A percentile compares a stretch with the other conserved stretches of the same genome.
These are phyloP conservation scores for Aegilops speltoides DNA, from an alignment of 176 grass and related monocot genomes.

Conservation along the genomic window DNA sequence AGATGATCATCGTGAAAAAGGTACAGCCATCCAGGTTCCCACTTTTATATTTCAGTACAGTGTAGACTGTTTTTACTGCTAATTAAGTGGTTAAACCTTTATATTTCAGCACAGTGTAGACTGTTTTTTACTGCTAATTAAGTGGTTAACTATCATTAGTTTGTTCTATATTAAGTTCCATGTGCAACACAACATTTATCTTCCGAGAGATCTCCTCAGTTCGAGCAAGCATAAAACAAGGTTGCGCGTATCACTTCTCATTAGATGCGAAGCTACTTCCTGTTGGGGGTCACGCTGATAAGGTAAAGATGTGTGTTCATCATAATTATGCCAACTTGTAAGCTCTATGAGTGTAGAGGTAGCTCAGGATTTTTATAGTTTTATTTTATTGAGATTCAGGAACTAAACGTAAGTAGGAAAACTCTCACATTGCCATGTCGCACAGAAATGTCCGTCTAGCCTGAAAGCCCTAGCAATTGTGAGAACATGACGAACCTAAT, in stretches of 20 bases:
- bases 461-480: neutral
- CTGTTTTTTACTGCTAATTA: too few species aligned
- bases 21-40: too few species aligned
- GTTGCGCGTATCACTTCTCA: slow-evolving; percentile 80
- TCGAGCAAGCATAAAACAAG: slow-evolving; percentile 60
- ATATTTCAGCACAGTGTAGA: too few species aligned
- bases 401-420: slow-evolving; percentile 4
- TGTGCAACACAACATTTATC: slow-evolving; percentile 43
- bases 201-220: slow-evolving; percentile 57
- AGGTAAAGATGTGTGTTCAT: slow-evolving; percentile 43
- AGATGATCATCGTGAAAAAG: too few species aligned
- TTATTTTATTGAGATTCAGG: neutral
- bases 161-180: slow-evolving; percentile 23
- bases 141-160: neutral
- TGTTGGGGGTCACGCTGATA: slow-evolving; percentile 78
- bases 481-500: neutral
- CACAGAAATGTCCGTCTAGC: neutral
- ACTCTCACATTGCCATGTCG: neutral
- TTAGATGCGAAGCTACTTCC: slow-evolving; percentile 81
- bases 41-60: too few species aligned
- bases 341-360: too few species aligned
- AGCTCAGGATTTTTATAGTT: neutral
- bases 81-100: too few species aligned
- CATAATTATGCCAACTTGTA: neutral
- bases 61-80: too few species aligned